phyloP scores from a whole-genome alignment of 2,329 filamentous ascomycete genomes.

The Aureobasidium sp. region DNA sequence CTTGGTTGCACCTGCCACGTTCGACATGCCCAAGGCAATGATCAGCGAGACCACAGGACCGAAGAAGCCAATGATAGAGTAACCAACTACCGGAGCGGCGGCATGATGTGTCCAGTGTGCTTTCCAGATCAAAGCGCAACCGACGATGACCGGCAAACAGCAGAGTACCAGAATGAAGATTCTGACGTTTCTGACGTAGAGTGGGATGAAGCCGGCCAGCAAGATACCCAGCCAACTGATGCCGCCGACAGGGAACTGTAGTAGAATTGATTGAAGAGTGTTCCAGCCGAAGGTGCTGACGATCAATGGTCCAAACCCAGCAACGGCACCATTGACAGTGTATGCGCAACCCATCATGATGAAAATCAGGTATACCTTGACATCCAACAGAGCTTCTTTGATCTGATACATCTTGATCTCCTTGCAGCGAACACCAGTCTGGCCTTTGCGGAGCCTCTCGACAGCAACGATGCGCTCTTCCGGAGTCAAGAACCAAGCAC shows the following conservation, averaged over 20 bases:
- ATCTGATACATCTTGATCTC: slow-evolving; percentile 21
- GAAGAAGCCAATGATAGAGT: slow-evolving; percentile 65
- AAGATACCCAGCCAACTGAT: slow-evolving; percentile 61
- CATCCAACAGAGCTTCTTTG: slow-evolving; percentile 19
- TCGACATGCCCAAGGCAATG: slow-evolving; percentile 52
- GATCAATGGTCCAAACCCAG: slow-evolving; percentile 63
- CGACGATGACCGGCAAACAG: slow-evolving; percentile 66
- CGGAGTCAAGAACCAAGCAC: slow-evolving; percentile 25
- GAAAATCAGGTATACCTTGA: slow-evolving; percentile 20
- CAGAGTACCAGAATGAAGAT: slow-evolving; percentile 56
- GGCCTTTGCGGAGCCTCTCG: slow-evolving; percentile 27
- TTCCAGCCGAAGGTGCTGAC: slow-evolving; percentile 63
- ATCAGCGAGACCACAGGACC: slow-evolving; percentile 58
- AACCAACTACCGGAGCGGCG: slow-evolving; percentile 59
- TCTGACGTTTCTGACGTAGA: slow-evolving; percentile 53
- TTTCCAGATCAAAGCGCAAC: slow-evolving; percentile 69
- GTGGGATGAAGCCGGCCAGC: slow-evolving; percentile 55
- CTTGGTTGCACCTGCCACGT: slow-evolving; percentile 69
- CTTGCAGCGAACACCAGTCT: slow-evolving; percentile 28
- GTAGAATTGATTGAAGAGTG: slow-evolving; percentile 57
- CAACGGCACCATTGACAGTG: slow-evolving; percentile 63
- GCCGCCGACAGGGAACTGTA: slow-evolving; percentile 65
- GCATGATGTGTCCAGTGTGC: slow-evolving; percentile 54
- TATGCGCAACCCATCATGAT: slow-evolving; percentile 51
- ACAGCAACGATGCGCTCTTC: slow-evolving; percentile 29